Conservation (phyloP, 805 yeast genomes). For the Yarrowia osloensis region DNA sequence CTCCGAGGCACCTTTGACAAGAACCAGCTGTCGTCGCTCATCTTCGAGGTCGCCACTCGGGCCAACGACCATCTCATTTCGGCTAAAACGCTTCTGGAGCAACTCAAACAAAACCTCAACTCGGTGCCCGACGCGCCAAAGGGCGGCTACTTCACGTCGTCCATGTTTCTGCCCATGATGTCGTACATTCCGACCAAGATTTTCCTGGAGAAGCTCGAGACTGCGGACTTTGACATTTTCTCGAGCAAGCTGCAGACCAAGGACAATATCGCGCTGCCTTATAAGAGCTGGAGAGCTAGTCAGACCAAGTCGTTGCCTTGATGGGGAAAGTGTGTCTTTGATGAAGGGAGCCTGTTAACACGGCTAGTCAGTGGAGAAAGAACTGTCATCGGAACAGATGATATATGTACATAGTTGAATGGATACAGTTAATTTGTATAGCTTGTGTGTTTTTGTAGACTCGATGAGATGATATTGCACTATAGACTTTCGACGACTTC, state of each 20-base stretch:
- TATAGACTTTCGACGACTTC: no score
- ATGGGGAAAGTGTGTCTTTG: no score
- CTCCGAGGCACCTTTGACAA: constrained; percentile 41
- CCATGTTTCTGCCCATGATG: constrained; percentile 68
- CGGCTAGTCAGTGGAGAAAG: no score
- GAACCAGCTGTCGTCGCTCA: constrained; percentile 55
- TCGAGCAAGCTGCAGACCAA: constrained; percentile 26
- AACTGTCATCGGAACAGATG: no score
- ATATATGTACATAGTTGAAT: no score
- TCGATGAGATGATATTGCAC: no score
- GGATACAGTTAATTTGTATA: no score
- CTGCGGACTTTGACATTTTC: constrained; percentile 63
- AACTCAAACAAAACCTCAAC: constrained; percentile 46
- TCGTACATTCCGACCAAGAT: constrained; percentile 63
- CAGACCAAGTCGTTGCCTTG: not conserved
- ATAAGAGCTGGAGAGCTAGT: constrained; percentile 13
- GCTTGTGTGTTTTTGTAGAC: no score
- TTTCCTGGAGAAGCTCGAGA: constrained; percentile 62
- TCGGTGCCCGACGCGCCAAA: constrained; percentile 36
- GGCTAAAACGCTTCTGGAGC: constrained; percentile 57
- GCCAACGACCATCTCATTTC: constrained; percentile 81
- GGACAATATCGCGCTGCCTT: constrained; percentile 3
- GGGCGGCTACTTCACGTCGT: constrained; percentile 50
- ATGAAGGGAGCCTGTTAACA: no score
- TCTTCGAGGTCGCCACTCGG: constrained; percentile 67